These are phyloP conservation scores for Podospora australis DNA, from an alignment of 495 filamentous ascomycete genomes.

Conservation along the genomic window DNA sequence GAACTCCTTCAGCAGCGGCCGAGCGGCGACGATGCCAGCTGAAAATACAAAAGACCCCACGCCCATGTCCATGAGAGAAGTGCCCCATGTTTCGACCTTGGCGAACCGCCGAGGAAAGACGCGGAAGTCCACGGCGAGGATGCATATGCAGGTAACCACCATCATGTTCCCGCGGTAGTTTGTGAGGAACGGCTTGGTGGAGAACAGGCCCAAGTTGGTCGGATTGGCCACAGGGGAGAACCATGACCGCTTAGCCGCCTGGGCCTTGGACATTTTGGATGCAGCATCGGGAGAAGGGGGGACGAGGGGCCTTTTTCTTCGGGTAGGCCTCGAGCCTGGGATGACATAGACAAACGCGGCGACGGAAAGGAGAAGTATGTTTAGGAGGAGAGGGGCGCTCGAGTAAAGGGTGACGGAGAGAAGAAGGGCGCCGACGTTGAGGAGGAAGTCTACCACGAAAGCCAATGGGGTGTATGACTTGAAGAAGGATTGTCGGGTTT, in stretches of 20 bases:
- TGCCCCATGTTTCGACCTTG: conserved; percentile 97
- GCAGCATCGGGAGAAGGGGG: conserved; percentile 44
- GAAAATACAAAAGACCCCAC: conserved; percentile 98
- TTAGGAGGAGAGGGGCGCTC: conserved; percentile 64
- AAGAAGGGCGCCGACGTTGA: conserved; percentile 75
- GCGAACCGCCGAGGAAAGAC: conserved; percentile 91
- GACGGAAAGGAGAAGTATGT: conserved; percentile 65
- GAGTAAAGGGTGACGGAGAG: conserved; percentile 86
- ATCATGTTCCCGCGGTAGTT: conserved; percentile 88
- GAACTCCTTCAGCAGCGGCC: conserved; percentile 71
- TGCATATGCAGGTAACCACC: conserved; percentile 84
- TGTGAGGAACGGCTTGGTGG: conserved; percentile 85
- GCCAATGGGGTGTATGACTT: conserved; percentile 60
- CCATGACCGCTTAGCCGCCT: conserved; percentile 1
- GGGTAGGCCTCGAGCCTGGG: conserved; percentile 30
- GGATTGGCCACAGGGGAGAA: conserved; percentile 11
- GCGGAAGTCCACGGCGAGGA: conserved; percentile 94
- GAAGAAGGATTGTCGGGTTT: conserved; percentile 83
- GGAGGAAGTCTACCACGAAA: conserved; percentile 71
- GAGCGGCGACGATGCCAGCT: conserved; percentile 82
- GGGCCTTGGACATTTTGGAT: conserved; percentile 8
- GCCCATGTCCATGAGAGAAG: conserved; percentile 95
- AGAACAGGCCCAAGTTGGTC: conserved; percentile 47
- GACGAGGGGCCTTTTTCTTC: conserved; percentile 48
- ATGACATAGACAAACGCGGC: conserved; percentile 54